A percentile compares a stretch with the other conserved stretches of the same genome.
Conservation (phyloP, 768 basidiomycete species). For the Harrya chromipes region DNA sequence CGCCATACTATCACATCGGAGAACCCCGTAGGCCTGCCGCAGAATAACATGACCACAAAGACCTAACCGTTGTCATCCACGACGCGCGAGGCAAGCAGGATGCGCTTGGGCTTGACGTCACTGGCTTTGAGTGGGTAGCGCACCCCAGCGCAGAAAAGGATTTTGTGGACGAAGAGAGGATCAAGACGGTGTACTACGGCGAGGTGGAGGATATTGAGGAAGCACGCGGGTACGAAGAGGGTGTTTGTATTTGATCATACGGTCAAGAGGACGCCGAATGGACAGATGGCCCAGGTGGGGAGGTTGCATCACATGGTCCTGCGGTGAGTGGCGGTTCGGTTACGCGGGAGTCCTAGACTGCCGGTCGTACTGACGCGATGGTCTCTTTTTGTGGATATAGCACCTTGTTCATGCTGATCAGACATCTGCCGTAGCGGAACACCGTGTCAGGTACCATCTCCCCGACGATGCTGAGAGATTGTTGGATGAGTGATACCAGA, state of each 20-base stretch:
- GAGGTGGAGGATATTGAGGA: slow-evolving; percentile 41
- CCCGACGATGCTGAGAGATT: slow-evolving; percentile 39
- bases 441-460: slow-evolving; percentile 32
- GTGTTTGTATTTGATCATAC: slow-evolving; percentile 44
- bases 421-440: slow-evolving; percentile 31
- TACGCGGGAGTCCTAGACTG: too few relatives aligned
- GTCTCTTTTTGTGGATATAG: slow-evolving; percentile 9
- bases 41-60: slow-evolving; percentile 22
- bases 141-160: slow-evolving; percentile 32
- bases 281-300: too few relatives aligned
- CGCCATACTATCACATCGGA: slow-evolving; percentile 31
- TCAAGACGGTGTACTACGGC: slow-evolving; percentile 35
- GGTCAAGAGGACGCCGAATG: slow-evolving; percentile 22
- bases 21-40: slow-evolving; percentile 18
- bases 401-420: slow-evolving; percentile 43
- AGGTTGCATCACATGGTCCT: too few relatives aligned
- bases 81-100: slow-evolving; percentile 25
- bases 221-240: slow-evolving; percentile 31
- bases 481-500: slow-evolving; percentile 36
- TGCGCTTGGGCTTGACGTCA: slow-evolving; percentile 29
- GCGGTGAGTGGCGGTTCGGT: too few relatives aligned
- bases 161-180: slow-evolving; percentile 35
- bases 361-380: too few relatives aligned
- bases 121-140: slow-evolving; percentile 41
- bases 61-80: slow-evolving; percentile 15